phyloP scores from a whole-genome alignment of 768 basidiomycete genomes.

The Dioszegia hungarica region DNA sequence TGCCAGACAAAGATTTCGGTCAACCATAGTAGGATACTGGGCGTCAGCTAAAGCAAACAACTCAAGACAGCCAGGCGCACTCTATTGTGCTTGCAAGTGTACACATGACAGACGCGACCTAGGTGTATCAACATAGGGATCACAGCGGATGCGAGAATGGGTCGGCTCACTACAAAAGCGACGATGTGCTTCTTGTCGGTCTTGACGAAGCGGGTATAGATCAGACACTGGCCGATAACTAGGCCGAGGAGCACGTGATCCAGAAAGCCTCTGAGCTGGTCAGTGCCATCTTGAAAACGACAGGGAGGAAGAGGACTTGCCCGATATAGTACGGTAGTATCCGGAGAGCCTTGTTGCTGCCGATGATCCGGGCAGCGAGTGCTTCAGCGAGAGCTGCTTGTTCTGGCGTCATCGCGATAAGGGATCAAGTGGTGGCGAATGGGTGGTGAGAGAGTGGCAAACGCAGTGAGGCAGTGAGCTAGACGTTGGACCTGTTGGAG shows the following conservation, averaged over 20 bases:
- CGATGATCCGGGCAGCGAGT: not conserved
- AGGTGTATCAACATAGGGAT: not conserved
- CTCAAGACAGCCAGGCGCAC: not conserved
- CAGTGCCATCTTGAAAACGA: too few relatives aligned
- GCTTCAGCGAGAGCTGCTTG: slow-evolving; percentile 2
- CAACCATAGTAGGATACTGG: slow-evolving; percentile 1
- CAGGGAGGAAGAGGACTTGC: not conserved
- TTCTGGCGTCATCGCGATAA: not conserved
- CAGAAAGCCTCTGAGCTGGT: not conserved
- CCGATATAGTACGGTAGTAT: slow-evolving; percentile 2
- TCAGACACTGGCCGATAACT: not conserved
- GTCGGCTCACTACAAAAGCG: not conserved
- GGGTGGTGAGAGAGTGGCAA: too few relatives aligned
- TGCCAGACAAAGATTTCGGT: slow-evolving; percentile 1
- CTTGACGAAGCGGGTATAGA: not conserved
- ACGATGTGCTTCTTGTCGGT: slow-evolving; percentile 2
- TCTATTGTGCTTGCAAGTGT: slow-evolving; percentile 1
- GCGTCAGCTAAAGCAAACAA: not conserved
- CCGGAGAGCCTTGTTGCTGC: not conserved
- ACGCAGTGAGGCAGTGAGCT: too few relatives aligned
- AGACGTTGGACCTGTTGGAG: too few relatives aligned
- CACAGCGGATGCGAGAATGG: not conserved
- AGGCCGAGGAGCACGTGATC: slow-evolving; percentile 1
- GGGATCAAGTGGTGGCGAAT: not conserved
- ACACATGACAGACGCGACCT: not conserved